Conservation (phyloP, 441 rosid species). For the Eugenia klotzschiana region DNA sequence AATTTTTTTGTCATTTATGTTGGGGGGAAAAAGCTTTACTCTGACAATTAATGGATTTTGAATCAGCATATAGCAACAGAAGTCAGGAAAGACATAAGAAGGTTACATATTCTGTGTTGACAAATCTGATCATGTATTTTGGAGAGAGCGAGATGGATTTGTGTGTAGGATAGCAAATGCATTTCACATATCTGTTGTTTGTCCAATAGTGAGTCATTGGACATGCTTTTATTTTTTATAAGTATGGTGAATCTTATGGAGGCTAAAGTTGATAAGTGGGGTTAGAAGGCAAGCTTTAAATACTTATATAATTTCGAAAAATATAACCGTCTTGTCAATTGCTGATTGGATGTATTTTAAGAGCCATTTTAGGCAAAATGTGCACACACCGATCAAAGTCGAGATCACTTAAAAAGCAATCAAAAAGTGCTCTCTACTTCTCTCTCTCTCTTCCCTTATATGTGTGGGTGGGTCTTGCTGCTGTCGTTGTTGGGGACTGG, state of each 20-base stretch:
- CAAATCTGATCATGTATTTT: not conserved
- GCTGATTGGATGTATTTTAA: not conserved
- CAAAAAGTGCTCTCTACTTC: not conserved
- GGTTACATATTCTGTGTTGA: not conserved
- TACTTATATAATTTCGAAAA: not conserved
- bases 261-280: not conserved
- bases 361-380: not conserved
- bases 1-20: not conserved
- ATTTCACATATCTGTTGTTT: not conserved
- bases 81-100: not conserved
- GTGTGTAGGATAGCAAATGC: not conserved
- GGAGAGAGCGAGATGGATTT: not conserved
- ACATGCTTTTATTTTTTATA: not conserved
- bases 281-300: not conserved
- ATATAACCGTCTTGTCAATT: not conserved
- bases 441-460: too few relatives aligned
- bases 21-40: not conserved
- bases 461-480: not conserved
- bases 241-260: not conserved
- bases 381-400: not conserved
- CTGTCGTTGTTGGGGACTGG: not conserved
- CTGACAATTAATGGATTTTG: not conserved
- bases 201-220: not conserved
- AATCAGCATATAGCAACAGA: not conserved
- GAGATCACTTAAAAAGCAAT: not conserved